phyloP scores from a whole-genome alignment of 75 land plant genomes.

The Isoetes taiwanensis region DNA sequence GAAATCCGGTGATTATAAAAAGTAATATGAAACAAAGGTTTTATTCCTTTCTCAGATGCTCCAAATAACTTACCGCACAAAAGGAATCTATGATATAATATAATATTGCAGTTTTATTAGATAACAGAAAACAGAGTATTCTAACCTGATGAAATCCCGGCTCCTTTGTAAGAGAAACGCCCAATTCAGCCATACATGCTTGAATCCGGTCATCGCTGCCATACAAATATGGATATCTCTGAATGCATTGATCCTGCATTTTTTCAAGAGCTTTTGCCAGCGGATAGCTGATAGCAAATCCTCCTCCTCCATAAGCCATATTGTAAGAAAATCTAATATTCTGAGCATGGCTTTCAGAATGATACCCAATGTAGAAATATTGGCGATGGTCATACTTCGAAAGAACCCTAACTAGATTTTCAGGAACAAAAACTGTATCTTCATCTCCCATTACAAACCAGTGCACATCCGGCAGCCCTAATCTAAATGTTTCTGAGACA shows the following conservation, averaged over 20 bases:
- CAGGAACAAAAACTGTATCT: conserved; percentile 41
- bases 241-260: conserved; percentile 42
- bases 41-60: too few relatives aligned
- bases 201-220: conserved; percentile 50
- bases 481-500: conserved; percentile 43
- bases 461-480: conserved; percentile 33
- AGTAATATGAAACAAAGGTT: too few relatives aligned
- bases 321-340: conserved; percentile 30
- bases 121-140: background rate
- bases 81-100: background rate
- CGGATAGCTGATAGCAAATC: conserved; percentile 49
- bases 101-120: background rate
- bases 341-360: conserved; percentile 1
- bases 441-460: conserved; percentile 52
- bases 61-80: too few relatives aligned
- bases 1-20: background rate
- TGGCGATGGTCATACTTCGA: conserved; percentile 30
- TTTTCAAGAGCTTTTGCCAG: conserved; percentile 36
- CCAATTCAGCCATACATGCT: conserved; percentile 55
- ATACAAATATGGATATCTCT: conserved; percentile 35
- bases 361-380: conserved; percentile 35
- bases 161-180: conserved; percentile 47
- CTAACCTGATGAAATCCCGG: conserved; percentile 59
- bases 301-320: conserved; percentile 65
- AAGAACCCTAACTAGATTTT: conserved; percentile 38